Evolutionary conservation across 345 rosid genomes (phyloP), one percentile per base, ranked within the genome.

Genomic region (Populus euphratica): DNA sequence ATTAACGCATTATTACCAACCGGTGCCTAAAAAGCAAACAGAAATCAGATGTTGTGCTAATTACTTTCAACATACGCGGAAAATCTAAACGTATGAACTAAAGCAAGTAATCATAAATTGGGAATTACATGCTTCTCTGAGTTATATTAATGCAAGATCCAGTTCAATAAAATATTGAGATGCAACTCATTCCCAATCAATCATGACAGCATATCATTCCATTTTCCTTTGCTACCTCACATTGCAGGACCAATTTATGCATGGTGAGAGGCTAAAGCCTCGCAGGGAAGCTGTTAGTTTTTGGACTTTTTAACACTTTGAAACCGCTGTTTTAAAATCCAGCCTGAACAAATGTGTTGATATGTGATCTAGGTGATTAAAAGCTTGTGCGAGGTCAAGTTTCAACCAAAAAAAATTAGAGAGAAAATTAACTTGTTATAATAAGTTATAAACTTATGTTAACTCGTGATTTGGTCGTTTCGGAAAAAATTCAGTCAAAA

Each of bases 341-440:
- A 33, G 0, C 36, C 5, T 5, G 36, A 33, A 33, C 5, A 0
- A 33, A 33, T 33, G 0, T 0, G 0, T 4, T 33, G 0, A 0
- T 4, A 4, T 4, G 0, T 33, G 36, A 33, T 0, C 5, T 33
- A 33, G 36, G 36, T 33, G 5, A 4, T 4, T 33, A 0, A 0
- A 1, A 4, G 36, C 5, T 33, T 33, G 5, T 33, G 0, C 0
- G 5, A 33, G 0, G 5, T 4, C 0, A 33, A 33, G 5, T 33
- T 33, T 31, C 33, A 2, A 31, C 31, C 2, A 1, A 29, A 29
- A 29, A 31, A 31, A 31, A 31, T 2, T 31, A 31, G 4, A 2
- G 0, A 31, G 33, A 31, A 2, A 31, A 31, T 31, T 31, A 2
- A 31, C 4, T 31, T 3, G 4, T 0, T 31, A 31, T 31, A 31